Evolutionary conservation across 257 asterid species (phyloP).

Genomic region (Gynochthodes officinalis): DNA sequence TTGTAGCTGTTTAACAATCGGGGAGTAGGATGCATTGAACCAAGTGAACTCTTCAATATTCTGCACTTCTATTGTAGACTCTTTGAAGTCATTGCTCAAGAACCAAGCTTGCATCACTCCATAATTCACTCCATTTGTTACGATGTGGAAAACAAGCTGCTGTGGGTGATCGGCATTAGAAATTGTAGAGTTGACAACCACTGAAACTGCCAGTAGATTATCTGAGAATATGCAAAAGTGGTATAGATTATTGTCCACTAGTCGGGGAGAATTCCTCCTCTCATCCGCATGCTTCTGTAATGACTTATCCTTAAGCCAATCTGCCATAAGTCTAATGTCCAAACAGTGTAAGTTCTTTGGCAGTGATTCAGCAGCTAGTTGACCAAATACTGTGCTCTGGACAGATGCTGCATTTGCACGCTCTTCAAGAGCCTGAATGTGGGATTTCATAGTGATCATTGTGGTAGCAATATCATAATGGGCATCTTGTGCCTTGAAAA

Average conservation of each 20-base stretch:
- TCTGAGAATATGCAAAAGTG: constrained; percentile 91
- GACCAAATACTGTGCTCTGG: constrained; percentile 70
- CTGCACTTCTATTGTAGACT: constrained; percentile 69
- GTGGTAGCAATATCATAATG: constrained; percentile 91
- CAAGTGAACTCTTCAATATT: constrained; percentile 65
- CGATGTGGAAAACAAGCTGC: constrained; percentile 84
- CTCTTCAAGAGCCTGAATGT: constrained; percentile 79
- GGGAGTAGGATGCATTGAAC: constrained; percentile 70
- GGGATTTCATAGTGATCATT: constrained; percentile 76
- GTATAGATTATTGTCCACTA: constrained; percentile 71
- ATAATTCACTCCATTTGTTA: constrained; percentile 59
- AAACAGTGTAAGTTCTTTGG: constrained; percentile 77
- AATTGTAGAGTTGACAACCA: constrained; percentile 72
- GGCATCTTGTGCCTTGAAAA: constrained; percentile 73
- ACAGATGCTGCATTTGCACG: constrained; percentile 60
- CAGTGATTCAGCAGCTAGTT: constrained; percentile 63
- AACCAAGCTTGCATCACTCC: constrained; percentile 94
- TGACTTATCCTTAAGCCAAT: constrained; percentile 58
- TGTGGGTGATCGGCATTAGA: constrained; percentile 75
- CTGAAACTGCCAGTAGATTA: constrained; percentile 73
- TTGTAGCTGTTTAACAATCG: constrained; percentile 50
- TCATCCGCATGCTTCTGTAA: constrained; percentile 52
- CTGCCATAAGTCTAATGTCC: constrained; percentile 54
- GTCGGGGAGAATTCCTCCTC: constrained; percentile 63
- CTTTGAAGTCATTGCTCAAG: constrained; percentile 60